Evolutionary conservation across 495 filamentous ascomycete genomes (phyloP).

Genomic region (Penicillium coffeae): DNA sequence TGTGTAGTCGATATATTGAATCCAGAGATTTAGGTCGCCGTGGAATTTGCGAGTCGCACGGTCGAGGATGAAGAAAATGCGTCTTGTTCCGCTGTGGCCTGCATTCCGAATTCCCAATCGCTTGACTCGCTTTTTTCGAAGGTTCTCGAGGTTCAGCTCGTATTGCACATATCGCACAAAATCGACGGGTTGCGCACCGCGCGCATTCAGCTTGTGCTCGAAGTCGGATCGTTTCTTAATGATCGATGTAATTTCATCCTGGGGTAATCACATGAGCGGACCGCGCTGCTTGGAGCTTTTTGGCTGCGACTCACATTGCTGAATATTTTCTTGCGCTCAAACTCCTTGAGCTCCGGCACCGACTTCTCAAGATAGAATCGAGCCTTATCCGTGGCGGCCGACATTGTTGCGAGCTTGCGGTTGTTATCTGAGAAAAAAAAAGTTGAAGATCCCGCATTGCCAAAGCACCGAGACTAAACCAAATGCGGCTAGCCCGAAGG

Average conservation of each 20-base stretch:
- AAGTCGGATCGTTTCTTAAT: slow-evolving; percentile 87
- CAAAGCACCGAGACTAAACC: slow-evolving; percentile 24
- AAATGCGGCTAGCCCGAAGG: slow-evolving; percentile 13
- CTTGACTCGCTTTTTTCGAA: slow-evolving; percentile 77
- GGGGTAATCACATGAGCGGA: slow-evolving; percentile 7
- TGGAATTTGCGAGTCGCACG: slow-evolving; percentile 82
- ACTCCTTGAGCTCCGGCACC: slow-evolving; percentile 85
- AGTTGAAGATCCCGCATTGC: slow-evolving; percentile 37
- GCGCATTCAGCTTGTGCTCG: slow-evolving; percentile 83
- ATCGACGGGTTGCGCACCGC: slow-evolving; percentile 68
- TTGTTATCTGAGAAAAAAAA: slow-evolving; percentile 25
- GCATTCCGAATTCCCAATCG: slow-evolving; percentile 67
- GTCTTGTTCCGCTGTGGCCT: slow-evolving; percentile 65
- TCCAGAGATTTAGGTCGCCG: slow-evolving; percentile 81
- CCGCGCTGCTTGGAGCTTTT: not conserved
- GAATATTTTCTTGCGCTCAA: slow-evolving; percentile 85
- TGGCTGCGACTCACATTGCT: slow-evolving; percentile 50
- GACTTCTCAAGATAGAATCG: slow-evolving; percentile 90
- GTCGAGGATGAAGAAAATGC: slow-evolving; percentile 85
- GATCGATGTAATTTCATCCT: slow-evolving; percentile 86
- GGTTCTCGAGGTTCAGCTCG: slow-evolving; percentile 82
- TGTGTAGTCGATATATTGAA: slow-evolving; percentile 84
- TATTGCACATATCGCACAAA: slow-evolving; percentile 85
- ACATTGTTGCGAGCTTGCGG: slow-evolving; percentile 52
- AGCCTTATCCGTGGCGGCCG: slow-evolving; percentile 83